These are phyloP conservation scores for Volutella citrinella DNA, from an alignment of 2,329 filamentous ascomycete species.

Conservation along the genomic window DNA sequence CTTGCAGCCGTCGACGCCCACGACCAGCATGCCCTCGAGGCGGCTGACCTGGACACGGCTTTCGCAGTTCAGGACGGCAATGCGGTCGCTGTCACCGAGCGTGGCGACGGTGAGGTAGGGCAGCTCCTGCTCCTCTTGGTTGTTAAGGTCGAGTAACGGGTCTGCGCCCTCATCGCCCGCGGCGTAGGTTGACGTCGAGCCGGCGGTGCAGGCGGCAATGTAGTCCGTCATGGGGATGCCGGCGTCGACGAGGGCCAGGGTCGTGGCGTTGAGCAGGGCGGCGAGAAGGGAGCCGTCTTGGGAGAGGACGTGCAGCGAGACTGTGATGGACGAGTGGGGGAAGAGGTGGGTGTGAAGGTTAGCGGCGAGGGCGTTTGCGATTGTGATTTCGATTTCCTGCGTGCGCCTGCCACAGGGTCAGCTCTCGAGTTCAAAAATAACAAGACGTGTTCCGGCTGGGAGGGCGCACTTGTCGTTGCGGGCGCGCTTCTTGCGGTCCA, in stretches of 20 bases:
- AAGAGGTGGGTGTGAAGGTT: slow-evolving; percentile 85
- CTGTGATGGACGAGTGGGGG: slow-evolving; percentile 78
- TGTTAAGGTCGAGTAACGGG: slow-evolving; percentile 76
- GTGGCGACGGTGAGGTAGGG: slow-evolving; percentile 87
- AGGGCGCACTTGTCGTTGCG: slow-evolving; percentile 74
- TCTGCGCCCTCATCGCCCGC: slow-evolving; percentile 68
- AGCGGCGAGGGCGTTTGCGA: slow-evolving; percentile 72
- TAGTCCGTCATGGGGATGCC: slow-evolving; percentile 95
- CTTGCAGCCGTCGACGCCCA: slow-evolving; percentile 88
- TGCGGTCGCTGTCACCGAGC: slow-evolving; percentile 68
- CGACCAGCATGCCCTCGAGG: slow-evolving; percentile 88
- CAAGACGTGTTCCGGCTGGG: background rate
- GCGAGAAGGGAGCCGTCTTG: slow-evolving; percentile 90
- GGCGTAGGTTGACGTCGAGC: slow-evolving; percentile 67
- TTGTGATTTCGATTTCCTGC: slow-evolving; percentile 75
- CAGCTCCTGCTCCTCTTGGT: slow-evolving; percentile 79
- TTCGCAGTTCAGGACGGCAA: slow-evolving; percentile 81
- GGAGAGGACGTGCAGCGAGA: slow-evolving; percentile 82
- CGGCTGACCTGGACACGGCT: slow-evolving; percentile 78
- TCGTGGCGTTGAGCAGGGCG: slow-evolving; percentile 85
- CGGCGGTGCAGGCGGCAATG: slow-evolving; percentile 82
- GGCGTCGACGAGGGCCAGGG: slow-evolving; percentile 88
- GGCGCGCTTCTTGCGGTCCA: slow-evolving; percentile 75
- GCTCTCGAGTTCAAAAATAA: too few relatives aligned
- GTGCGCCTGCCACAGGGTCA: slow-evolving; percentile 57